phyloP scores from a whole-genome alignment of 129 eudicot genomes.

The Artemisia annua region DNA sequence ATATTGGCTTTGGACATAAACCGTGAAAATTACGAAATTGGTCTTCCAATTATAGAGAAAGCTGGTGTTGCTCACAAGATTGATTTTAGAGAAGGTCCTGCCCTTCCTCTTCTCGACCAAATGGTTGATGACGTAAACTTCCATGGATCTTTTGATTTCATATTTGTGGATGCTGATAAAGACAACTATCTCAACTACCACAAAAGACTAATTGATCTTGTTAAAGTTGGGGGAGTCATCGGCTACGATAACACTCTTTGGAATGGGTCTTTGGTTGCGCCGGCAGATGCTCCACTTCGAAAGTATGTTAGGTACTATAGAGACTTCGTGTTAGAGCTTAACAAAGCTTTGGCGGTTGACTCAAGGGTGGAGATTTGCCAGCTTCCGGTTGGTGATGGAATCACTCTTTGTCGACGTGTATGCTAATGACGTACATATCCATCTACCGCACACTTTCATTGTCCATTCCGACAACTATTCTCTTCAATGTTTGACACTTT shows the following conservation, averaged over 20 bases:
- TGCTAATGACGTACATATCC: too few species aligned
- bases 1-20: conserved; percentile 23
- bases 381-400: too few species aligned
- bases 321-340: conserved; percentile 30
- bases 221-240: conserved; percentile 29
- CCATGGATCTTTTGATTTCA: conserved; percentile 30
- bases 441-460: too few species aligned
- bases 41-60: conserved; percentile 25
- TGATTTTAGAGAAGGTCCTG: conserved; percentile 24
- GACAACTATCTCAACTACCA: conserved; percentile 33
- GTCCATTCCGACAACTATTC: too few species aligned
- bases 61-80: conserved; percentile 27
- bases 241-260: conserved; percentile 36
- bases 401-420: too few species aligned
- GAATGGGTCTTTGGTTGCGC: conserved; percentile 33
- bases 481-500: too few species aligned
- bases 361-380: too few species aligned
- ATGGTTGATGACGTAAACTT: conserved; percentile 20
- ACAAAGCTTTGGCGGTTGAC: conserved; percentile 15
- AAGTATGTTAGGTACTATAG: conserved; percentile 32
- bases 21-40: conserved; percentile 24
- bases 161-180: conserved; percentile 33
- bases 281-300: conserved; percentile 22
- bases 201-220: conserved; percentile 25
- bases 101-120: conserved; percentile 27